Conservation (phyloP, 192 early-diverging fungal genomes). For the Martensiomyces pterosporus region DNA sequence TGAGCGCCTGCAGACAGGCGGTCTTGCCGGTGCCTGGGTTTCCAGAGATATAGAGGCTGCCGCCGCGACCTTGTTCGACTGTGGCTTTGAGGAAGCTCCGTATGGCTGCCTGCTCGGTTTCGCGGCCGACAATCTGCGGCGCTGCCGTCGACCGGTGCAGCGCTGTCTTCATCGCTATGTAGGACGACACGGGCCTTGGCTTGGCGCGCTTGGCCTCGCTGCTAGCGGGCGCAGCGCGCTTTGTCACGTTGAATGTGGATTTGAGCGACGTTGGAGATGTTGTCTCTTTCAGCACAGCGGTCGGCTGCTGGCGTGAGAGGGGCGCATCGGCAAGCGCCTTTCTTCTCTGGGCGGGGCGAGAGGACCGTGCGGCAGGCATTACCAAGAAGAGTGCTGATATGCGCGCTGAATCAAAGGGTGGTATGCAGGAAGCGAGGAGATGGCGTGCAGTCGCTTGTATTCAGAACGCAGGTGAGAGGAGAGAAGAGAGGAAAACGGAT, state of each 20-base stretch:
- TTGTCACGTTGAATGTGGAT: slow-evolving; percentile 28
- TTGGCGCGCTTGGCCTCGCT: slow-evolving; percentile 6
- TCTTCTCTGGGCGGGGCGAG: slow-evolving; percentile 13
- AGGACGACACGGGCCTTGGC: slow-evolving; percentile 13
- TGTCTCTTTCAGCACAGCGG: slow-evolving; percentile 5
- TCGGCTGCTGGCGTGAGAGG: slow-evolving; percentile 13
- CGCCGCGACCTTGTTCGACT: slow-evolving; percentile 39
- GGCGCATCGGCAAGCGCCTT: slow-evolving; percentile 36
- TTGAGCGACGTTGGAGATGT: slow-evolving; percentile 20
- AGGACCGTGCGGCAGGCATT: slow-evolving; percentile 40
- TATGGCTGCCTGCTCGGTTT: slow-evolving; percentile 31
- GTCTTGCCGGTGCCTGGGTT: slow-evolving; percentile 95
- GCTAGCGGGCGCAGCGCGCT: too few relatives aligned
- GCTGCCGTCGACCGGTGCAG: slow-evolving; percentile 44
- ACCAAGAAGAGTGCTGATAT: too few relatives aligned
- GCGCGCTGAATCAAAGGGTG: background rate
- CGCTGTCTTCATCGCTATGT: slow-evolving; percentile 27
- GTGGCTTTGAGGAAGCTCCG: slow-evolving; percentile 27
- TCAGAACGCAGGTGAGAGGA: too few relatives aligned
- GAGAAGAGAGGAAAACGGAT: too few relatives aligned
- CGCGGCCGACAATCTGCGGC: slow-evolving; percentile 46
- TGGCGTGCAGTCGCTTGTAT: too few relatives aligned
- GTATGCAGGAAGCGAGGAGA: too few relatives aligned
- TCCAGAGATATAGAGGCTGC: slow-evolving; percentile 83
- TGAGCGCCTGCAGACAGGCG: slow-evolving; percentile 62